Percentiles rank a stretch among this genome's conserved stretches.
Conservation (phyloP, 1,284 basidiomycete species). For the Pseudozyma sp. region DNA sequence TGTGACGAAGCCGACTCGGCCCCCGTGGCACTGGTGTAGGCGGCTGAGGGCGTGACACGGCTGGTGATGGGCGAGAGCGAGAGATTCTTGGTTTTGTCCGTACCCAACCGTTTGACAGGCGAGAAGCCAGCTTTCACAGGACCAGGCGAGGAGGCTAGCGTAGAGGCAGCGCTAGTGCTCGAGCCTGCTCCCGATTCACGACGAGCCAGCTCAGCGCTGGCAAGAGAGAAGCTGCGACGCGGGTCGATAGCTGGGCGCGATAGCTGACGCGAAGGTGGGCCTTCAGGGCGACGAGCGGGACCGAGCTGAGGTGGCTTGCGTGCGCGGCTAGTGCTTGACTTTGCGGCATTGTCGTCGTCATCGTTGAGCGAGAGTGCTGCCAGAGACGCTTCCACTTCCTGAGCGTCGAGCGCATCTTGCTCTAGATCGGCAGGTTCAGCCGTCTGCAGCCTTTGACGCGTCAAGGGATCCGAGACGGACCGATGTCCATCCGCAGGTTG, state of each 20-base stretch:
- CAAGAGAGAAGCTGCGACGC: conserved; percentile 44
- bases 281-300: conserved; percentile 31
- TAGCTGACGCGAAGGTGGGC: conserved; percentile 7
- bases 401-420: conserved; percentile 40
- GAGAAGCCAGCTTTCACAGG: conserved; percentile 36
- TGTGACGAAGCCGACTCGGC: conserved; percentile 29
- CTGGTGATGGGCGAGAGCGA: conserved; percentile 59
- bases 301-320: conserved; percentile 37
- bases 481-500: conserved; percentile 38
- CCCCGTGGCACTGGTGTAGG: conserved; percentile 32
- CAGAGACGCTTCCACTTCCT: conserved; percentile 41
- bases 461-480: conserved; percentile 49
- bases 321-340: conserved; percentile 6
- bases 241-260: conserved; percentile 25
- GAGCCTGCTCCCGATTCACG: conserved; percentile 14
- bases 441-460: conserved; percentile 36
- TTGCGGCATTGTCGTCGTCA: conserved; percentile 6
- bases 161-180: conserved; percentile 13
- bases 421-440: conserved; percentile 23
- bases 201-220: conserved; percentile 34
- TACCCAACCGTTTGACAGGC: conserved; percentile 39
- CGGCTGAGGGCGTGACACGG: conserved; percentile 41
- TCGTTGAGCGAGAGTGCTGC: conserved; percentile 37
- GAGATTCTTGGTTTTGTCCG: conserved; percentile 48
- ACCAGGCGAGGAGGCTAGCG: conserved; percentile 22